Percentiles rank a stretch among this genome's conserved stretches.
phyloP scores from a whole-genome alignment of 371 early-diverging fungal species.

The Chytridium lagenaria region DNA sequence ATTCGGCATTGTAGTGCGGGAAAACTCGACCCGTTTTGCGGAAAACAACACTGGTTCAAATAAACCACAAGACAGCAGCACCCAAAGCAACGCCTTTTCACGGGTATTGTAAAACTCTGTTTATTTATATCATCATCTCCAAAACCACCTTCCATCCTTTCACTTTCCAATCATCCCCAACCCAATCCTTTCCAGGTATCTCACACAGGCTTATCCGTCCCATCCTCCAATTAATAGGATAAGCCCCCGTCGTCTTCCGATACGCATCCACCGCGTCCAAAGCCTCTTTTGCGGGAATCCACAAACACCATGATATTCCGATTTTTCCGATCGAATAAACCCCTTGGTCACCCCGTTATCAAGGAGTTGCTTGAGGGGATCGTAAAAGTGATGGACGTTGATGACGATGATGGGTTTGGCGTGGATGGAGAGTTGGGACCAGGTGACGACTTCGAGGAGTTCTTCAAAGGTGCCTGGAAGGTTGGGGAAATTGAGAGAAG shows the following conservation, averaged over 20 bases:
- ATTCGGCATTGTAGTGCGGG: too few species aligned
- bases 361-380: slow-evolving; percentile 68
- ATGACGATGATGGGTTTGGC: slow-evolving; percentile 66
- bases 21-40: too few species aligned
- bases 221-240: neutral
- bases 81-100: too few species aligned
- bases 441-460: slow-evolving; percentile 49
- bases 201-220: neutral
- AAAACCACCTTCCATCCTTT: neutral
- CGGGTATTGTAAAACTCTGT: too few species aligned
- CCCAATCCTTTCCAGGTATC: neutral
- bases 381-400: slow-evolving; percentile 77
- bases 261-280: slow-evolving; percentile 66
- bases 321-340: slow-evolving; percentile 57
- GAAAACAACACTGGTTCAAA: too few species aligned
- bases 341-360: slow-evolving; percentile 64
- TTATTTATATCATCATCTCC: too few species aligned
- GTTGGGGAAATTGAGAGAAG: too few species aligned
- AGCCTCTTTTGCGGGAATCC: slow-evolving; percentile 64
- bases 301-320: slow-evolving; percentile 58
- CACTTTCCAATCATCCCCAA: neutral
- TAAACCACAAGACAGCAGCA: too few species aligned
- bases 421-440: slow-evolving; percentile 52
- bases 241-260: neutral
- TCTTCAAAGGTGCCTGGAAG: slow-evolving; percentile 9